Evolutionary conservation across 768 basidiomycete genomes (phyloP).

Genomic region (Lenzites betulinus): DNA sequence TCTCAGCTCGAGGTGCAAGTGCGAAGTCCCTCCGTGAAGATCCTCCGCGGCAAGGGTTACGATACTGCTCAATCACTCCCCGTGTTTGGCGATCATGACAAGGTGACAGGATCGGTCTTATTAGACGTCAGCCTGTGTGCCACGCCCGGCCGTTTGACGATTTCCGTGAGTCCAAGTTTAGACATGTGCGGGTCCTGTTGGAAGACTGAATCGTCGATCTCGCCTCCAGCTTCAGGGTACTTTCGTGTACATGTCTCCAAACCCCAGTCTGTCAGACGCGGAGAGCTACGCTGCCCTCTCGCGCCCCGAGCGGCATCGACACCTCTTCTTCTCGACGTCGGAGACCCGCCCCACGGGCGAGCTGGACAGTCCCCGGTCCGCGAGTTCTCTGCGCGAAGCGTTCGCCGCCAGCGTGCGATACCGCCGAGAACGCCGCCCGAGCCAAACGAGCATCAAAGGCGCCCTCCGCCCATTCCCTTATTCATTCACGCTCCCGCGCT

Average conservation of each 20-base stretch:
- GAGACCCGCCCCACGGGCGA: slow-evolving; percentile 26
- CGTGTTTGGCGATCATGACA: slow-evolving; percentile 63
- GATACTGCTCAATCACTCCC: slow-evolving; percentile 36
- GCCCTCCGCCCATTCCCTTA: slow-evolving; percentile 44
- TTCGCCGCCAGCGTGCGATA: slow-evolving; percentile 29
- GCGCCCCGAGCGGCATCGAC: slow-evolving; percentile 26
- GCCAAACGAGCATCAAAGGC: slow-evolving; percentile 20
- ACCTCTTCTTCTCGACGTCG: slow-evolving; percentile 31
- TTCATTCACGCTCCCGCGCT: slow-evolving; percentile 56
- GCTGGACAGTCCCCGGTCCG: slow-evolving; percentile 25
- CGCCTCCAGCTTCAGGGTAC: slow-evolving; percentile 59
- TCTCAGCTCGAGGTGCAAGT: slow-evolving; percentile 59
- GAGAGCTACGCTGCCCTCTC: slow-evolving; percentile 20
- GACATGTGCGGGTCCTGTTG: not conserved
- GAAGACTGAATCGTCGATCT: not conserved
- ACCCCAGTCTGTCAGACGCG: slow-evolving; percentile 7
- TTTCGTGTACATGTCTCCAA: slow-evolving; percentile 47
- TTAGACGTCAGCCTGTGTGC: slow-evolving; percentile 53
- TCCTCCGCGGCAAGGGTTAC: slow-evolving; percentile 35
- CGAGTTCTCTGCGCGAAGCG: slow-evolving; percentile 29
- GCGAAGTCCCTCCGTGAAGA: slow-evolving; percentile 61
- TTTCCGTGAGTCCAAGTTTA: slow-evolving; percentile 47
- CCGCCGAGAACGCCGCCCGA: slow-evolving; percentile 21
- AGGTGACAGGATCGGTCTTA: slow-evolving; percentile 58
- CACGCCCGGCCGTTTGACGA: slow-evolving; percentile 53